A percentile compares a stretch with the other conserved stretches of the same genome.
Evolutionary conservation across 352 stramenopile species (phyloP).

Genomic region (Globisporangium cystogenes): DNA sequence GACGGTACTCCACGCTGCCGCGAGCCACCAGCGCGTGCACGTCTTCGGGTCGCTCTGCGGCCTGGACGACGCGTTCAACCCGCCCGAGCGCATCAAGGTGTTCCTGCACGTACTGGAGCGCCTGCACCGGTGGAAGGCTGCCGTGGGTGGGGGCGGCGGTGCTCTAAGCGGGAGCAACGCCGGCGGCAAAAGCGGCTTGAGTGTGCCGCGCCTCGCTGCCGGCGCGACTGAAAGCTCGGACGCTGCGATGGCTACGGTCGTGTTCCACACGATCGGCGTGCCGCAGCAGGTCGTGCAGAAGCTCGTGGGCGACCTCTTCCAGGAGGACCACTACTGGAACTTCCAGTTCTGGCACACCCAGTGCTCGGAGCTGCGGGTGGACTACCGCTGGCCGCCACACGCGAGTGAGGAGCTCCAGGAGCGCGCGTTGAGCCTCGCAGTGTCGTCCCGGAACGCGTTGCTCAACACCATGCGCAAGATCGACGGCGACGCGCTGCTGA

Average conservation of each 20-base stretch:
- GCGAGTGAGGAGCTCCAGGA: conserved; percentile 66
- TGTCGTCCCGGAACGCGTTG: conserved; percentile 41
- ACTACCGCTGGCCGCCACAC: conserved; percentile 39
- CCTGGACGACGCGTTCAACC: conserved; percentile 45
- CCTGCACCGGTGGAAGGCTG: conserved; percentile 48
- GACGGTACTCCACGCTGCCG: conserved; percentile 37
- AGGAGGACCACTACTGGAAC: conserved; percentile 74
- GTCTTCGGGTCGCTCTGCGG: conserved; percentile 62
- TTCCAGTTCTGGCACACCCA: conserved; percentile 66
- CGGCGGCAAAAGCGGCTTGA: conserved; percentile 7
- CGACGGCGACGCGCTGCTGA: conserved; percentile 65
- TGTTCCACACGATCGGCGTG: conserved; percentile 71
- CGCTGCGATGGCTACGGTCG: conserved; percentile 30
- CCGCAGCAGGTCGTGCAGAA: conserved; percentile 44
- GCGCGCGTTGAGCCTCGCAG: conserved; percentile 29
- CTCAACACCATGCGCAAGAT: conserved; percentile 65
- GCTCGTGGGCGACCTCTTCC: conserved; percentile 64
- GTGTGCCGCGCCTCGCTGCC: neutral
- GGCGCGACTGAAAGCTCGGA: conserved; percentile 11
- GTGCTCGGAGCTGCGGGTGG: conserved; percentile 50
- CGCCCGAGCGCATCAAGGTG: conserved; percentile 56
- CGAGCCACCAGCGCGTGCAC: conserved; percentile 42
- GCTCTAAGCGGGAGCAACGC: neutral
- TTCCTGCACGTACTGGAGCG: conserved; percentile 66
- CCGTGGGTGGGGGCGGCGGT: neutral